Conservation (phyloP, 192 early-diverging fungal species). For the Coemansia sp. region DNA sequence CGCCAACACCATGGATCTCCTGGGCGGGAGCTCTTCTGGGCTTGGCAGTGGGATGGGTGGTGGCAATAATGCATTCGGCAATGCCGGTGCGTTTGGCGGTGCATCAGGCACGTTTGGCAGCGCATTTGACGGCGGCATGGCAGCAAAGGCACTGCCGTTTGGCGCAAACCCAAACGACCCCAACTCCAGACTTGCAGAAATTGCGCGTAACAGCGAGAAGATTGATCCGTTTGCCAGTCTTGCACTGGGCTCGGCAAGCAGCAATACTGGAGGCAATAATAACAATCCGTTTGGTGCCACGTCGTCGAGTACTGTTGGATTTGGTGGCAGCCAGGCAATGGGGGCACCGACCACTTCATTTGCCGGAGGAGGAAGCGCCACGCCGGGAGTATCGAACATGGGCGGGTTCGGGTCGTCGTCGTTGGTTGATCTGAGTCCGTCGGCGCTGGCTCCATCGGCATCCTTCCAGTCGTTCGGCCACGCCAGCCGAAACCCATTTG, state of each 20-base stretch:
- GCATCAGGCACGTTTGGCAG: constrained; percentile 47
- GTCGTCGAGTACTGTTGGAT: background rate
- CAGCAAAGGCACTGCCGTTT: constrained; percentile 48
- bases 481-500: constrained; percentile 54
- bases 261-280: background rate
- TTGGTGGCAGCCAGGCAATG: background rate
- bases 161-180: constrained; percentile 40
- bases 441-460: constrained; percentile 27
- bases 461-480: constrained; percentile 48
- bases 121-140: constrained; percentile 55
- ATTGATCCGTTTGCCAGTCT: constrained; percentile 62
- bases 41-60: background rate
- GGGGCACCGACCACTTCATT: background rate
- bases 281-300: constrained; percentile 40
- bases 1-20: constrained; percentile 7
- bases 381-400: constrained; percentile 11
- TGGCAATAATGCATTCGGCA: background rate
- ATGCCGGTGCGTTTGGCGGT: constrained; percentile 29
- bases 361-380: constrained; percentile 4
- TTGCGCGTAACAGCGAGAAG: constrained; percentile 58
- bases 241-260: constrained; percentile 39
- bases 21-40: constrained; percentile 14
- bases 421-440: constrained; percentile 42
- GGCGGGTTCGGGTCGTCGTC: constrained; percentile 14
- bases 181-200: constrained; percentile 52